Base-by-base conservation (phyloP, 768 basidiomycete genomes). In the Suillus subluteus region DNA sequence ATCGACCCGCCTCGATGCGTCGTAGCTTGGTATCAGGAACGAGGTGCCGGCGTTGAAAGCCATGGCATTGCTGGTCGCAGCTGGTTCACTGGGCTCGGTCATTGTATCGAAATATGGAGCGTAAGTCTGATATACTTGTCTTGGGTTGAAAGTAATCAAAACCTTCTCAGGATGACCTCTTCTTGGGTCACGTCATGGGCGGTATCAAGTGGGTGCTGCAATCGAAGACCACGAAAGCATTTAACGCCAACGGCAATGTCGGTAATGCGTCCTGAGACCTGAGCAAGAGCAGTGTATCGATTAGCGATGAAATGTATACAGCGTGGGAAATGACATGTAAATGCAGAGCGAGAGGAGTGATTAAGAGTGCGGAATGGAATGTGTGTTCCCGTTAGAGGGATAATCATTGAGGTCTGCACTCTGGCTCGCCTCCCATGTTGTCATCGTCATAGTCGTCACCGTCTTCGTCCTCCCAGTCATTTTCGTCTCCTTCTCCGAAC, bases 1-100 rank as follows among this genome's bases (percentile, higher is more conserved):
- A 44, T 56, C 64, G 56, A 72, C 7, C 70, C 15, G 48, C 16
- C n/a, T 41, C 12, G 11, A 61, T 61, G 11, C 0, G 18, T 43
- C 43, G 18, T 68, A 93, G 93, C 95, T 26, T 96, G 93, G 94
- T 95, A 85, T 74, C 93, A 94, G 76, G 88, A 90, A 69, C 84
- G 82, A 3, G 91, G 91, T 21, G 87, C 89, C 37, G 92, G 92
- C 0, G 85, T 87, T 4, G 80, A 86, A 68, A 74, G 73, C 35
- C 76, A 81, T 23, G 75, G 82, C 32, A 71, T 73, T 48, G 83
- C 88, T 3, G 94, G 93, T 26, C 84, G 94, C 44, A 93, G 91
- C 71, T 95, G 92, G 80, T 95, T 93, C 74, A 95, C 94, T 0
- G 84, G 88, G 68, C 82, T 95, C 0, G 94, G 94, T 0, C 94